phyloP scores from a whole-genome alignment of 208 protist genomes.

The Leishmania guyanensis region DNA sequence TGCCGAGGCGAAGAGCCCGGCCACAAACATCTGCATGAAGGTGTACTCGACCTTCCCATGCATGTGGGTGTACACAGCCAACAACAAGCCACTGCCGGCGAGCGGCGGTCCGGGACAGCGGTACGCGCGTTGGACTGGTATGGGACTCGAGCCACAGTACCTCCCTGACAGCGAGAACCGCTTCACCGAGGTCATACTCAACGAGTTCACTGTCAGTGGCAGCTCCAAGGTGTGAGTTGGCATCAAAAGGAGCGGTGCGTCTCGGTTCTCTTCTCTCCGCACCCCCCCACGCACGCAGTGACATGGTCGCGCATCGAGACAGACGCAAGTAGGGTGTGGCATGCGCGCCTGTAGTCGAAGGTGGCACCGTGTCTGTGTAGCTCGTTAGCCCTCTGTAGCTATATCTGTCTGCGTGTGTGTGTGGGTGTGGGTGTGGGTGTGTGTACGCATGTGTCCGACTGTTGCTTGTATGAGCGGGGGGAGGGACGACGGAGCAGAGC shows the following conservation, averaged over 20 bases:
- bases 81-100: slow-evolving; percentile 47
- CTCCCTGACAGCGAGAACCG: slow-evolving; percentile 43
- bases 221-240: slow-evolving; percentile 22
- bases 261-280: neutral
- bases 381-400: neutral
- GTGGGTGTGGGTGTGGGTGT: neutral
- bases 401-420: neutral
- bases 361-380: neutral
- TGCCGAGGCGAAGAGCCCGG: slow-evolving; percentile 47
- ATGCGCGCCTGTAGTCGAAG: neutral
- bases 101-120: slow-evolving; percentile 49
- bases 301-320: neutral
- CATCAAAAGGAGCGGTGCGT: too few species aligned
- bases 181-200: slow-evolving; percentile 52
- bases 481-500: too few species aligned
- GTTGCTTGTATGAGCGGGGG: too few species aligned
- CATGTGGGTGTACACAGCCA: slow-evolving; percentile 77
- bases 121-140: slow-evolving; percentile 40
- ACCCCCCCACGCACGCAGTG: neutral
- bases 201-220: slow-evolving; percentile 48
- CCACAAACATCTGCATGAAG: slow-evolving; percentile 56
- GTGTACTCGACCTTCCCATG: slow-evolving; percentile 63
- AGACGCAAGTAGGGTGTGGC: neutral
- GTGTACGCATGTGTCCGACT: neutral
- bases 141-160: slow-evolving; percentile 64